These are phyloP conservation scores for Penicillium sp. DNA, from an alignment of 2,329 filamentous ascomycete species.

Conservation along the genomic window DNA sequence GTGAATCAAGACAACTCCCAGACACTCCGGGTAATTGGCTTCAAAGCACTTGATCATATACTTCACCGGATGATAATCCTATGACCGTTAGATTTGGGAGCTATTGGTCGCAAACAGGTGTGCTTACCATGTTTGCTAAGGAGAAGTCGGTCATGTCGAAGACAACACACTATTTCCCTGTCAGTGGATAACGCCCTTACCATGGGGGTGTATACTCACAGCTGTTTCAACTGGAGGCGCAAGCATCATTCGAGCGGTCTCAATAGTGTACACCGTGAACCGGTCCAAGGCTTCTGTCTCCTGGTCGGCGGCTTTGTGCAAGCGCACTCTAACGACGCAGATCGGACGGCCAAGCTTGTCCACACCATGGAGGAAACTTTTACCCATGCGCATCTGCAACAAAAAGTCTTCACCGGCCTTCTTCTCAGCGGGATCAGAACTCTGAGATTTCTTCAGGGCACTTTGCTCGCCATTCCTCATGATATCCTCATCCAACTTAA, in stretches of 20 bases:
- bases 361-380: conserved; percentile 80
- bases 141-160: conserved; percentile 96
- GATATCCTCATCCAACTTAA: conserved; percentile 83
- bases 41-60: conserved; percentile 99
- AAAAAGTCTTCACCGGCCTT: conserved; percentile 70
- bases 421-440: conserved; percentile 53
- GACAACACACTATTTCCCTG: too few relatives aligned
- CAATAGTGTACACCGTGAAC: conserved; percentile 88
- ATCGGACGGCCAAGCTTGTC: conserved; percentile 80
- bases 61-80: conserved; percentile 91
- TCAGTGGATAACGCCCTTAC: conserved; percentile 38
- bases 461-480: conserved; percentile 65
- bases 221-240: conserved; percentile 78
- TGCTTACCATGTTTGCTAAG: conserved; percentile 80
- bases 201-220: conserved; percentile 53
- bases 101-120: conserved; percentile 4
- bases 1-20: conserved; percentile 84
- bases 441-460: conserved; percentile 54
- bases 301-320: conserved; percentile 77
- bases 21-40: conserved; percentile 90
- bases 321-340: conserved; percentile 70
- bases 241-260: conserved; percentile 80
- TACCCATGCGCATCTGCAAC: conserved; percentile 74
- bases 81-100: too few relatives aligned
- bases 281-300: conserved; percentile 71